Conservation (phyloP, 2,329 filamentous ascomycete species). For the Trichophyton benhamiae region DNA sequence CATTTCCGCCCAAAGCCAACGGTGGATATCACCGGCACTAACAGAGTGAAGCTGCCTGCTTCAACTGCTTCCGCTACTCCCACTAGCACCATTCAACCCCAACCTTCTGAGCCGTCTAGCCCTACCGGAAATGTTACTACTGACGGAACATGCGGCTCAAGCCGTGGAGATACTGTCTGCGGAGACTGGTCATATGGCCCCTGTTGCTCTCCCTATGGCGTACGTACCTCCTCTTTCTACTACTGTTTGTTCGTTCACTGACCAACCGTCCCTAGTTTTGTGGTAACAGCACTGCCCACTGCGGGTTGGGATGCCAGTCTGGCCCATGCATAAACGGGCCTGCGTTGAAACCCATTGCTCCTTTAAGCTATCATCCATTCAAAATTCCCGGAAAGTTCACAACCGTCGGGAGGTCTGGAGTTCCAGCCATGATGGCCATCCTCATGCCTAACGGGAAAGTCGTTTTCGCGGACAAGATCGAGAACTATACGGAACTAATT, state of each 20-base stretch:
- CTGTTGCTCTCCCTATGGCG: conserved; percentile 48
- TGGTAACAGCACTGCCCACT: conserved; percentile 37
- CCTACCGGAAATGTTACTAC: neutral
- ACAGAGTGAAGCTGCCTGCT: neutral
- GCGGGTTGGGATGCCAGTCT: conserved; percentile 46
- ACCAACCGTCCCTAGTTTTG: conserved; percentile 18
- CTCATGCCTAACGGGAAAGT: conserved; percentile 48
- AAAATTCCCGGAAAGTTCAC: conserved; percentile 37
- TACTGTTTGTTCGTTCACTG: neutral
- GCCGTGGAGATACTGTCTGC: conserved; percentile 39
- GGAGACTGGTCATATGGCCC: conserved; percentile 41
- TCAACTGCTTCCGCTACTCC: neutral
- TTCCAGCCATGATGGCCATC: conserved; percentile 52
- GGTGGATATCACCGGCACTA: neutral
- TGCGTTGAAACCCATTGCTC: conserved; percentile 4
- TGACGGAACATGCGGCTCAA: conserved; percentile 43
- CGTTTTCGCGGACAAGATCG: conserved; percentile 51
- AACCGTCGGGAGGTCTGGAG: conserved; percentile 44
- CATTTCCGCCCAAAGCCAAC: neutral
- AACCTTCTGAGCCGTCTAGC: neutral
- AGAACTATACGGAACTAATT: conserved; percentile 48
- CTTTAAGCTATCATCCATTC: conserved; percentile 6
- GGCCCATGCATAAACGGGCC: conserved; percentile 33
- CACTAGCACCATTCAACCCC: neutral
- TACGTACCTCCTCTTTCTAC: conserved; percentile 24